Evolutionary conservation across 2,329 filamentous ascomycete species (phyloP).

Genomic region (Paracorniculantispora psalliotae): DNA sequence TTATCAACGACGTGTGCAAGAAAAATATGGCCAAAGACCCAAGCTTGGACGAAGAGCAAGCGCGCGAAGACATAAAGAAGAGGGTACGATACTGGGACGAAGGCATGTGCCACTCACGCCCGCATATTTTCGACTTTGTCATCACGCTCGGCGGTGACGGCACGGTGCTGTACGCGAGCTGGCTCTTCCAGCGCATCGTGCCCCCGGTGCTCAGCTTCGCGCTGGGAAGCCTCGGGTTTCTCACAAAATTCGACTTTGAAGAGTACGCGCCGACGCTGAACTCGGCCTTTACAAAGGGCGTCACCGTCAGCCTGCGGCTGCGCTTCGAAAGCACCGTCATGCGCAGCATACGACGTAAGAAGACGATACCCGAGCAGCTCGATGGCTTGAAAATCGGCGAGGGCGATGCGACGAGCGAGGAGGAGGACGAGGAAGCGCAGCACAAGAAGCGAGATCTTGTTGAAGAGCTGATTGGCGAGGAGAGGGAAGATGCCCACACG

Average conservation of each 20-base stretch:
- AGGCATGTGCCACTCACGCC: slow-evolving; percentile 68
- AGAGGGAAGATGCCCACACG: slow-evolving; percentile 76
- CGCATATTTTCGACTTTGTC: slow-evolving; percentile 89
- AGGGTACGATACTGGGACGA: slow-evolving; percentile 81
- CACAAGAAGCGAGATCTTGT: slow-evolving; percentile 62
- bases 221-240: slow-evolving; percentile 84
- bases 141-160: slow-evolving; percentile 91
- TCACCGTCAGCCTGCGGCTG: slow-evolving; percentile 80
- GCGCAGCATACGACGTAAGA: slow-evolving; percentile 57
- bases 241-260: slow-evolving; percentile 94
- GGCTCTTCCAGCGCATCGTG: slow-evolving; percentile 93
- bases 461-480: slow-evolving; percentile 84
- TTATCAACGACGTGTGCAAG: slow-evolving; percentile 57
- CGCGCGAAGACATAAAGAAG: slow-evolving; percentile 33
- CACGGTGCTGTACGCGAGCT: slow-evolving; percentile 94
- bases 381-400: background rate
- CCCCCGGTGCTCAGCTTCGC: slow-evolving; percentile 90
- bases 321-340: slow-evolving; percentile 93
- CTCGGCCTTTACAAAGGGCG: slow-evolving; percentile 71
- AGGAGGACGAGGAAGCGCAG: slow-evolving; percentile 34
- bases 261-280: slow-evolving; percentile 64
- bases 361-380: slow-evolving; percentile 23
- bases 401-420: slow-evolving; percentile 17
- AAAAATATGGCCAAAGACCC: slow-evolving; percentile 34
- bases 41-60: slow-evolving; percentile 28